phyloP scores from a whole-genome alignment of 2,329 filamentous ascomycete species.

The Sodiomyces alkalinus region DNA sequence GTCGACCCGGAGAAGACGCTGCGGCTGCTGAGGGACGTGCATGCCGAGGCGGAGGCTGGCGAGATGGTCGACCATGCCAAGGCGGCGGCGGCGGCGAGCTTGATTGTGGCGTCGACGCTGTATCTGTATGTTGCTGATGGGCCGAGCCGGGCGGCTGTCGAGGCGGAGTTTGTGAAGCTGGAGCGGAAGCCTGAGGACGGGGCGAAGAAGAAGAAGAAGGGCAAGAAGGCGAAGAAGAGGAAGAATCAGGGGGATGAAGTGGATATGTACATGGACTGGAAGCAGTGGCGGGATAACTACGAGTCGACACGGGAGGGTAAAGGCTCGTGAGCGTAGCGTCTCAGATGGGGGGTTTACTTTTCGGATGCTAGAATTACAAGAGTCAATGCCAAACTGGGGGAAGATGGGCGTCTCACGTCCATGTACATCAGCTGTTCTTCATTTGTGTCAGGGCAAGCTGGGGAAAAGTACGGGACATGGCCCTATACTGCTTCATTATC shows the following conservation, averaged over 20 bases:
- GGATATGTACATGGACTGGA: constrained; percentile 36
- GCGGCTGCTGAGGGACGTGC: constrained; percentile 48
- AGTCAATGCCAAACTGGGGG: no score
- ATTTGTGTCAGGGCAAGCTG: no score
- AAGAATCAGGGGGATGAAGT: constrained; percentile 5
- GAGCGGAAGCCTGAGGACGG: constrained; percentile 21
- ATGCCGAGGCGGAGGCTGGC: constrained; percentile 46
- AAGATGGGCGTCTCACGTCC: no score
- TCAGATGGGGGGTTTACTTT: no score
- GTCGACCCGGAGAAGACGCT: constrained; percentile 29
- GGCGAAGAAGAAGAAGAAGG: constrained; percentile 7
- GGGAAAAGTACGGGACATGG: no score
- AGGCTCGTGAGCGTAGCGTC: no score
- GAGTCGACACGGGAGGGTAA: no score
- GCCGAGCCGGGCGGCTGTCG: constrained; percentile 36
- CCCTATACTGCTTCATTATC: no score
- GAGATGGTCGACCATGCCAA: constrained; percentile 57
- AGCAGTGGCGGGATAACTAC: constrained; percentile 52
- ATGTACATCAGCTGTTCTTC: no score
- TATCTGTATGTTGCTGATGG: constrained; percentile 35
- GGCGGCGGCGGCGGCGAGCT: constrained; percentile 57
- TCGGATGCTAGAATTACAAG: no score
- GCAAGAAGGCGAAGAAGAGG: constrained; percentile 5
- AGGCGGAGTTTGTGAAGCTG: constrained; percentile 48
- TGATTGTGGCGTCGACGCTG: constrained; percentile 50